These are phyloP conservation scores for Crucibulum laeve DNA, from an alignment of 768 basidiomycete species.

Conservation along the genomic window DNA sequence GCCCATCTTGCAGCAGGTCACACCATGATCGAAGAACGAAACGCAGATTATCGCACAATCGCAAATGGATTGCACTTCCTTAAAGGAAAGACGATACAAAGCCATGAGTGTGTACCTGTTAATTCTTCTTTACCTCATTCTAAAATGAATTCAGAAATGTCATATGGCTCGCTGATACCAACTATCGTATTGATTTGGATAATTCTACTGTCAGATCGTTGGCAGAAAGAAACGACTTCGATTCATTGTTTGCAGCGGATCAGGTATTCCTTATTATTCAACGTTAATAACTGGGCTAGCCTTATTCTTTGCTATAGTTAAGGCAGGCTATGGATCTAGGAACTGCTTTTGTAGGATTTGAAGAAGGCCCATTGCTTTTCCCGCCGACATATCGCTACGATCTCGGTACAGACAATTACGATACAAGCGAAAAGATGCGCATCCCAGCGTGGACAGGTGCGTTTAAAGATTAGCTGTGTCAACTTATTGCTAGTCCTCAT, in stretches of 20 bases:
- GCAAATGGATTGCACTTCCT: conserved; percentile 79
- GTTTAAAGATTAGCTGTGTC: background rate
- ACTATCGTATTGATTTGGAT: conserved; percentile 88
- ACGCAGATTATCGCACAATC: conserved; percentile 90
- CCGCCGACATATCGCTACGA: conserved; percentile 94
- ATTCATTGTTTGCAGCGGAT: conserved; percentile 74
- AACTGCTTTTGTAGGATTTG: conserved; percentile 77
- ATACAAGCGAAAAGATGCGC: conserved; percentile 93
- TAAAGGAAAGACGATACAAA: conserved; percentile 82
- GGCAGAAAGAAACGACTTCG: conserved; percentile 62
- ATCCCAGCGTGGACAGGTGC: conserved; percentile 98
- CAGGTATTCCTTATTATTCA: conserved; percentile 55
- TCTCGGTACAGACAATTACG: conserved; percentile 78
- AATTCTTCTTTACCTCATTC: conserved; percentile 1
- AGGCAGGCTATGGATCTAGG: conserved; percentile 64
- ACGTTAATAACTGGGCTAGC: background rate
- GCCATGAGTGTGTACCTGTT: conserved; percentile 72
- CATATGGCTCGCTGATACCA: conserved; percentile 93
- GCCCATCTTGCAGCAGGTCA: conserved; percentile 98
- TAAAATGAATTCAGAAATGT: conserved; percentile 58
- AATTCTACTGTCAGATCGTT: conserved; percentile 76
- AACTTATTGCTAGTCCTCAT: background rate
- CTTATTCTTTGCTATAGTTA: conserved; percentile 42
- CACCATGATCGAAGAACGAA: conserved; percentile 82
- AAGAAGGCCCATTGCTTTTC: conserved; percentile 90